Percentiles rank a stretch among this genome's conserved stretches.
Conservation (phyloP, 306 rosid species). For the Chamaecrista fasciculata region DNA sequence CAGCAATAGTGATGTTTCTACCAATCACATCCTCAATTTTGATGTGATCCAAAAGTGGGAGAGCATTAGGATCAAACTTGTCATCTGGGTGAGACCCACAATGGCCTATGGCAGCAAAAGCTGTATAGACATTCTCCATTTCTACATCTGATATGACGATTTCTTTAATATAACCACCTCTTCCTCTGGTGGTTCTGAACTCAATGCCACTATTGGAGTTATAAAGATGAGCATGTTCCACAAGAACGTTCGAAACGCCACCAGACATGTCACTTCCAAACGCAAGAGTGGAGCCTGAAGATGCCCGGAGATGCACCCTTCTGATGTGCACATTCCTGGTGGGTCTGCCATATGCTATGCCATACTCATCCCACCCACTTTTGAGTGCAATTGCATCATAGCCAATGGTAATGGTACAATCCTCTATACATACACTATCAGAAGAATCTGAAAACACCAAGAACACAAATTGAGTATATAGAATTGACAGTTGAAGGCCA, state of each 20-base stretch:
- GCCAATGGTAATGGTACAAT: conserved; percentile 66
- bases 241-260: conserved; percentile 74
- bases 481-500: neutral
- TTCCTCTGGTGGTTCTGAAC: conserved; percentile 78
- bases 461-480: neutral
- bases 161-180: conserved; percentile 84
- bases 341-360: conserved; percentile 83
- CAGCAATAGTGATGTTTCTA: conserved; percentile 65
- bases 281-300: conserved; percentile 81
- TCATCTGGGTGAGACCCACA: conserved; percentile 88
- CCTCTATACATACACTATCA: conserved; percentile 84
- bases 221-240: conserved; percentile 60
- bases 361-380: conserved; percentile 99
- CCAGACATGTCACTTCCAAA: conserved; percentile 98
- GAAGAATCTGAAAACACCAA: conserved; percentile 77
- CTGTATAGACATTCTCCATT: conserved; percentile 59
- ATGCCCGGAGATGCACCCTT: conserved; percentile 59
- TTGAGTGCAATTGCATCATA: conserved; percentile 84
- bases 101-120: conserved; percentile 75
- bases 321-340: conserved; percentile 79
- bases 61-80: conserved; percentile 78
- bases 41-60: conserved; percentile 65
- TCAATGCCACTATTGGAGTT: conserved; percentile 66
- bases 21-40: conserved; percentile 68
- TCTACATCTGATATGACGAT: conserved; percentile 58